Evolutionary conservation across 2,329 filamentous ascomycete species (phyloP).

Genomic region (Ceratocystiopsis sp.): DNA sequence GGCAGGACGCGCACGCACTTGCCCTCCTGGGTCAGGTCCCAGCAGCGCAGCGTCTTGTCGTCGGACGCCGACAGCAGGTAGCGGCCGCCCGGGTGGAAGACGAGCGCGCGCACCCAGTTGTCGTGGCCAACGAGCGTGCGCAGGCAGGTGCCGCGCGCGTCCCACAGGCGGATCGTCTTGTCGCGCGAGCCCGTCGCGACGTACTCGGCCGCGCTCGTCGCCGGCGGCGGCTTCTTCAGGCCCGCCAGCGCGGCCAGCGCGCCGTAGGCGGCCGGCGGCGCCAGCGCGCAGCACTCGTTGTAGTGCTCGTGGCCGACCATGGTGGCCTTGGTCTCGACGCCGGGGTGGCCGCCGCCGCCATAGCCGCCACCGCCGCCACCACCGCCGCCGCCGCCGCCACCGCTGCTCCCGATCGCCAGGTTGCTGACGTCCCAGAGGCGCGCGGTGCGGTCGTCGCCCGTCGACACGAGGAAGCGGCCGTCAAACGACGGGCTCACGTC

Average conservation of each 20-base stretch:
- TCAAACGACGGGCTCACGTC: slow-evolving; percentile 71
- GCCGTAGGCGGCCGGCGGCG: slow-evolving; percentile 62
- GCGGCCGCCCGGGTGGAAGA: slow-evolving; percentile 85
- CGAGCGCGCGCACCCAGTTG: slow-evolving; percentile 77
- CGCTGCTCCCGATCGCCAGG: too few relatives aligned
- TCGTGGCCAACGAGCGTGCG: slow-evolving; percentile 78
- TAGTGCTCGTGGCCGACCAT: slow-evolving; percentile 76
- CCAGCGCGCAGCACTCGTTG: slow-evolving; percentile 74
- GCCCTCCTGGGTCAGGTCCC: slow-evolving; percentile 81
- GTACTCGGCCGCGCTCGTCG: slow-evolving; percentile 65
- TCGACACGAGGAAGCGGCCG: slow-evolving; percentile 67
- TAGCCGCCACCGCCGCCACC: too few relatives aligned
- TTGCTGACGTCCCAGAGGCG: slow-evolving; percentile 79
- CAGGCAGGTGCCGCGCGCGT: slow-evolving; percentile 66
- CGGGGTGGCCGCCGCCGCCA: slow-evolving; percentile 12
- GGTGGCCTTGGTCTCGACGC: slow-evolving; percentile 55
- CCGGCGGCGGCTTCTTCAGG: slow-evolving; percentile 62
- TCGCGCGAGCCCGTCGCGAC: slow-evolving; percentile 79
- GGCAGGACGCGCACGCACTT: slow-evolving; percentile 71
- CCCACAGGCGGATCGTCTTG: slow-evolving; percentile 83
- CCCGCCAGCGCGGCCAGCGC: slow-evolving; percentile 63
- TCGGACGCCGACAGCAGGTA: slow-evolving; percentile 75
- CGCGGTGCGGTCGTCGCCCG: slow-evolving; percentile 66
- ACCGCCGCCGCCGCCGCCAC: too few relatives aligned
- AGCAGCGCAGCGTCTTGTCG: slow-evolving; percentile 84